Percentiles rank a stretch among this genome's conserved stretches.
These are phyloP conservation scores for Pseudopyricularia javanii DNA, from an alignment of 2,329 filamentous ascomycete genomes.

Conservation along the genomic window DNA sequence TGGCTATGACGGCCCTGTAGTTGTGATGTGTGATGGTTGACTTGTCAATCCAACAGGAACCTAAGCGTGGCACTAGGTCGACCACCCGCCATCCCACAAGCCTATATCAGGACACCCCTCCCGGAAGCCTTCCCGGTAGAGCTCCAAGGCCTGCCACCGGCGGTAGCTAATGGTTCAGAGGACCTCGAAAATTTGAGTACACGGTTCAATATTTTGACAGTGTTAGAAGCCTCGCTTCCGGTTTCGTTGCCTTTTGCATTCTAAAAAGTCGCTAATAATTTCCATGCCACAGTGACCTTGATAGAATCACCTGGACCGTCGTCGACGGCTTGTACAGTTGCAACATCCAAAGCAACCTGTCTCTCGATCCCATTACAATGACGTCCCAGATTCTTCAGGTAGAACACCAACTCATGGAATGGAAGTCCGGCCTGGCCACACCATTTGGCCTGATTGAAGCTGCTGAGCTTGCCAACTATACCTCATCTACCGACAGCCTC, in stretches of 20 bases:
- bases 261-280: too few relatives aligned
- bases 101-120: conserved; percentile 19
- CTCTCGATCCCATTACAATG: conserved; percentile 12
- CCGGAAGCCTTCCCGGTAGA: too few relatives aligned
- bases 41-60: conserved; percentile 16
- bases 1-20: not conserved
- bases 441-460: not conserved
- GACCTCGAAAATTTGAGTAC: too few relatives aligned
- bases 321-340: conserved; percentile 28
- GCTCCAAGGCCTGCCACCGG: too few relatives aligned
- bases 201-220: too few relatives aligned
- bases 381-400: conserved; percentile 22
- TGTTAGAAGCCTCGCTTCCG: not conserved
- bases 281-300: conserved; percentile 12
- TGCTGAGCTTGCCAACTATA: not conserved
- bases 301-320: conserved; percentile 19
- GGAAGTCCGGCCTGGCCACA: conserved; percentile 20
- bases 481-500: too few relatives aligned
- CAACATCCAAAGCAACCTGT: conserved; percentile 24
- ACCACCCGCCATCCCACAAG: conserved; percentile 30
- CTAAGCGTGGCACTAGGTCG: conserved; percentile 40
- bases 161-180: too few relatives aligned
- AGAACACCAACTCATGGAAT: conserved; percentile 24
- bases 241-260: too few relatives aligned
- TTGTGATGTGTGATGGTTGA: not conserved